These are phyloP conservation scores for Penicillium sclerotigenum DNA, from an alignment of 2,329 filamentous ascomycete species.

Conservation along the genomic window DNA sequence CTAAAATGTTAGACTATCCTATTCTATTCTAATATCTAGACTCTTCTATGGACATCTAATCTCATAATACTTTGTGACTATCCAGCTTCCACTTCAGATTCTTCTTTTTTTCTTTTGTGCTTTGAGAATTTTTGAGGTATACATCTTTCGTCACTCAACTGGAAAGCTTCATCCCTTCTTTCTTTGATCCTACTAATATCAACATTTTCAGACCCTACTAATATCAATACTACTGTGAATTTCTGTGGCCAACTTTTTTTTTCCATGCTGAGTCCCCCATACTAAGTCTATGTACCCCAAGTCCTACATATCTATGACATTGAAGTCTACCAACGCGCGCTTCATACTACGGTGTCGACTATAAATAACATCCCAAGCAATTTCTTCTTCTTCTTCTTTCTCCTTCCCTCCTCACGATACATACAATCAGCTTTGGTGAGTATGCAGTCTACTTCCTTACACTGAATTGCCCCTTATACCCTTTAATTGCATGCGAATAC, in stretches of 20 bases:
- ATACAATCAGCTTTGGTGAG: background rate
- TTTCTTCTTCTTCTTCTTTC: background rate
- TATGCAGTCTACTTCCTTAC: background rate
- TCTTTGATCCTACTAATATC: too few species aligned
- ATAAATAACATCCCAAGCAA: background rate
- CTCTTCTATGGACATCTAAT: conserved; percentile 18
- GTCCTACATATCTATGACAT: background rate
- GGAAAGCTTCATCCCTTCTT: background rate
- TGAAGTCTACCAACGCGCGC: background rate
- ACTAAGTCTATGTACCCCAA: background rate
- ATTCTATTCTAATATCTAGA: conserved; percentile 26
- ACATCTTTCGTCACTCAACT: background rate
- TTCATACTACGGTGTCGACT: background rate
- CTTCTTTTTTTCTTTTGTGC: background rate
- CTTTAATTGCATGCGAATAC: background rate
- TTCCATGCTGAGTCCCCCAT: background rate
- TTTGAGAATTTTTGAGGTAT: background rate
- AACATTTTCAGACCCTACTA: too few species aligned
- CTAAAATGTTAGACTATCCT: conserved; percentile 23
- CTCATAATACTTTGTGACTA: conserved; percentile 11
- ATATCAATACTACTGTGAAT: background rate
- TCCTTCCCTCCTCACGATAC: background rate
- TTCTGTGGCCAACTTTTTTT: background rate
- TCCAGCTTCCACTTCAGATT: conserved; percentile 1
- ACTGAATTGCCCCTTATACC: background rate